Evolutionary conservation across 108 stramenopile genomes (phyloP).

Genomic region (Mayamaea pseudoterrestris): DNA sequence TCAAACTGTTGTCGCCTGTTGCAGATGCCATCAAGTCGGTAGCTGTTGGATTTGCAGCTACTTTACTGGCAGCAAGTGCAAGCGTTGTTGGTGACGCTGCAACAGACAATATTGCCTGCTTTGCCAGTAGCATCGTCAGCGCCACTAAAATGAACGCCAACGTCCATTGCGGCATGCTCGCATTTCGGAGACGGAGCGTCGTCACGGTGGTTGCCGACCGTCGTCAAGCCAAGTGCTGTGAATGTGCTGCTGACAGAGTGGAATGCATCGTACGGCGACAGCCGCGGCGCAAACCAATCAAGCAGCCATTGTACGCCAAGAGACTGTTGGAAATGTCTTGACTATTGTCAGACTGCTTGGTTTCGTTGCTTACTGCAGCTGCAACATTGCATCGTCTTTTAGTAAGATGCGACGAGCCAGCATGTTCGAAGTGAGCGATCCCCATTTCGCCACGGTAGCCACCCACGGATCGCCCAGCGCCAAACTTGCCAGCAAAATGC

Average conservation of each 20-base stretch:
- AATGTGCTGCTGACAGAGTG: slow-evolving; percentile 22
- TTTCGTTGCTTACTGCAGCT: no score
- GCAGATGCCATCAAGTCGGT: slow-evolving; percentile 6
- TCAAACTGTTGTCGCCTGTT: no score
- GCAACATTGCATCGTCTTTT: no score
- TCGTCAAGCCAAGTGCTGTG: slow-evolving; percentile 44
- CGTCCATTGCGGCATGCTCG: slow-evolving; percentile 70
- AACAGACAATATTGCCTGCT: no score
- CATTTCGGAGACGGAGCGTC: slow-evolving; percentile 19
- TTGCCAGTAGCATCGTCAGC: slow-evolving; percentile 43
- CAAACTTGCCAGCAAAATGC: slow-evolving; percentile 36
- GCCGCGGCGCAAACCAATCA: slow-evolving; percentile 76
- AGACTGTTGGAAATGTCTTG: no score
- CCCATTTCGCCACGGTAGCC: slow-evolving; percentile 32
- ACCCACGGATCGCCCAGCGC: slow-evolving; percentile 61
- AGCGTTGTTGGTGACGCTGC: slow-evolving; percentile 40
- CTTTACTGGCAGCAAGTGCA: slow-evolving; percentile 10
- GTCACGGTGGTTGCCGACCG: slow-evolving; percentile 43
- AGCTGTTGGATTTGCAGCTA: slow-evolving; percentile 1
- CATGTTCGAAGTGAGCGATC: no score
- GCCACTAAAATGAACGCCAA: slow-evolving; percentile 66
- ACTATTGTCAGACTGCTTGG: no score
- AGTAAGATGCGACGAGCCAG: no score
- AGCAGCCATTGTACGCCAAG: slow-evolving; percentile 66
- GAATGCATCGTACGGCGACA: slow-evolving; percentile 42